Conservation (phyloP, 139 green algal genomes). For the Ettlia oleoabundans region DNA sequence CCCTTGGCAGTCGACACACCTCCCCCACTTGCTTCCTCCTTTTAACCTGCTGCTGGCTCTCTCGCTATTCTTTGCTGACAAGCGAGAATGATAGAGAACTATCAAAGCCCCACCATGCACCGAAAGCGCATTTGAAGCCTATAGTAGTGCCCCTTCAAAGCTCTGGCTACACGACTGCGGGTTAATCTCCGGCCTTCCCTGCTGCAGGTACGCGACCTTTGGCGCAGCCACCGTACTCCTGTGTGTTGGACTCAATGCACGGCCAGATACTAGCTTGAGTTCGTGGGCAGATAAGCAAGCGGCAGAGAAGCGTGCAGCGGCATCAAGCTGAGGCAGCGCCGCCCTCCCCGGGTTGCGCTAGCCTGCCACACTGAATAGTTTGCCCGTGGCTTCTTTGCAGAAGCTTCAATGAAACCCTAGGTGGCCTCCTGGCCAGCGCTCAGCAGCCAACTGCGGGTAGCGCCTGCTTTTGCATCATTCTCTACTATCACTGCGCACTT, state of each 20-base stretch:
- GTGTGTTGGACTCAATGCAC: conserved; percentile 33
- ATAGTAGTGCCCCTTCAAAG: background rate
- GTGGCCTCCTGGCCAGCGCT: too few species aligned
- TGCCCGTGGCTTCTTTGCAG: background rate
- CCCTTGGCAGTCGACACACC: background rate
- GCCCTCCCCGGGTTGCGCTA: background rate
- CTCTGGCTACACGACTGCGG: background rate
- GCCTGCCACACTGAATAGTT: background rate
- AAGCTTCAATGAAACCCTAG: too few species aligned
- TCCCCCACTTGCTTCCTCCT: background rate
- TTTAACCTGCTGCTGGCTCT: background rate
- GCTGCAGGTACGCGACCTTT: conserved; percentile 46
- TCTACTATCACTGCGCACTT: too few species aligned
- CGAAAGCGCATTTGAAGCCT: background rate
- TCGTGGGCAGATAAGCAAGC: conserved; percentile 47
- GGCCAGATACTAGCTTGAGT: conserved; percentile 45
- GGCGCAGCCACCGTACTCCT: conserved; percentile 48
- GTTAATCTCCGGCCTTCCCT: too few species aligned
- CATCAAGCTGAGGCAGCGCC: background rate
- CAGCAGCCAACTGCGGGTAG: too few species aligned
- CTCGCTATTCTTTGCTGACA: too few species aligned
- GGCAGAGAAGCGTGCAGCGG: conserved; percentile 11
- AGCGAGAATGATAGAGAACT: too few species aligned
- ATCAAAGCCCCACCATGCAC: too few species aligned
- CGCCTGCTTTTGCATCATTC: too few species aligned